Evolutionary conservation across 2,329 filamentous ascomycete species (phyloP).

Genomic region (Calonectria pseudoturangicola): DNA sequence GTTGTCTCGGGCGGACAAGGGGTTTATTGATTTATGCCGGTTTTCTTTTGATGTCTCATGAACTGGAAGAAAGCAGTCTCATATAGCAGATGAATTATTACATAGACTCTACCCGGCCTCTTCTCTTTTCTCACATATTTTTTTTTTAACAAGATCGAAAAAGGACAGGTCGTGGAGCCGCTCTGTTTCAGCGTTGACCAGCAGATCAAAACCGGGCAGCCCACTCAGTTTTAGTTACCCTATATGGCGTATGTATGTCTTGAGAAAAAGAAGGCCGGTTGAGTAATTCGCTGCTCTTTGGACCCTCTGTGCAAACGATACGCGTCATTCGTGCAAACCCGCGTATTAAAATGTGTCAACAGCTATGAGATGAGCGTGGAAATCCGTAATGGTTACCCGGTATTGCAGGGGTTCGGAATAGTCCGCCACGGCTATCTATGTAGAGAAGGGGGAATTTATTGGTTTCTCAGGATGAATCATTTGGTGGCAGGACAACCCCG

Average conservation of each 20-base stretch:
- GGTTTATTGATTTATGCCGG: neutral
- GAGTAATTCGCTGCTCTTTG: neutral
- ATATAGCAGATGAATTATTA: neutral
- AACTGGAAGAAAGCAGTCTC: neutral
- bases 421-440: too few species aligned
- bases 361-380: slow-evolving; percentile 19
- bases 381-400: neutral
- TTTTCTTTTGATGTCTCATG: neutral
- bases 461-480: too few species aligned
- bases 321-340: neutral
- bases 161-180: neutral
- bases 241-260: neutral
- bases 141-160: neutral
- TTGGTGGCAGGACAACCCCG: too few species aligned
- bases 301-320: neutral
- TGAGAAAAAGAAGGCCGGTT: too few species aligned
- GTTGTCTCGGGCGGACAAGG: neutral
- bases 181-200: too few species aligned
- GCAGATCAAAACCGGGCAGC: too few species aligned
- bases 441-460: too few species aligned
- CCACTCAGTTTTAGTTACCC: neutral
- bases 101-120: too few species aligned
- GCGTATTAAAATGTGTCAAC: slow-evolving; percentile 1
- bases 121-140: too few species aligned
- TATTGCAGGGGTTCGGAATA: neutral